Evolutionary conservation across 345 rosid genomes (phyloP), one percentile per base, ranked within the genome.

Genomic region (Cardiospermum halicacabum): DNA sequence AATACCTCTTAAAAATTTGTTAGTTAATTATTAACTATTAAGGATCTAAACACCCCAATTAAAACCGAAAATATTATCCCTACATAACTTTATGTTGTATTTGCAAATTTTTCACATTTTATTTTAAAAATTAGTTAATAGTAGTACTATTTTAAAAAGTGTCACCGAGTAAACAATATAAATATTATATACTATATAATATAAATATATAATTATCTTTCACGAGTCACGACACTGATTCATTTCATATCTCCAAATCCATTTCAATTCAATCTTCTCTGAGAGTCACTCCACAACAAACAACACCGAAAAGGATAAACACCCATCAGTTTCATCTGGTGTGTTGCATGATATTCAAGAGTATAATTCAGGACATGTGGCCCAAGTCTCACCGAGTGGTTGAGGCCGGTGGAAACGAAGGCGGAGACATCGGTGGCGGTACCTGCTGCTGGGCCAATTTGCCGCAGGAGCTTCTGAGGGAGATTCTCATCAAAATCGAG

Each of bases 391-490:
- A 83, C 64, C 80, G 88, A 30, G 84, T 86, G 62, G 84, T 83
- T 51, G 85, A 58, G 34, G 69, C 58, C 60, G 70, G 73, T 54
- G 32, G 12, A 7, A 66, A 43, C 31, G 47, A 60, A 27, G 27
- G 31, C 31, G 26, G 12, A 3, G 54, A 30, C 27, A 60, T 50
- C 60, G 32, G 58, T 72, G 72, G 45, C 19, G 69, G 69, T 36
- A 67, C 65, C 39, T 80, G 82, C 64, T 60, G 72, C 69, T 93
- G 98, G 98, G 83, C 84, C 12, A 80, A 78, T 64, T 73, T 93
- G 62, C 98, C 96, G 0, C 90, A 65, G 12, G 98, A 93, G 82
- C 75, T 93, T 10, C 57, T 93, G 34, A 75, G 91, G 30, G 98
- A 88, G 55, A 81, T 88, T 28, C 73, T 93, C 16, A 66, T 68